Conservation (phyloP, 306 rosid species). For the Calophaca sinica region DNA sequence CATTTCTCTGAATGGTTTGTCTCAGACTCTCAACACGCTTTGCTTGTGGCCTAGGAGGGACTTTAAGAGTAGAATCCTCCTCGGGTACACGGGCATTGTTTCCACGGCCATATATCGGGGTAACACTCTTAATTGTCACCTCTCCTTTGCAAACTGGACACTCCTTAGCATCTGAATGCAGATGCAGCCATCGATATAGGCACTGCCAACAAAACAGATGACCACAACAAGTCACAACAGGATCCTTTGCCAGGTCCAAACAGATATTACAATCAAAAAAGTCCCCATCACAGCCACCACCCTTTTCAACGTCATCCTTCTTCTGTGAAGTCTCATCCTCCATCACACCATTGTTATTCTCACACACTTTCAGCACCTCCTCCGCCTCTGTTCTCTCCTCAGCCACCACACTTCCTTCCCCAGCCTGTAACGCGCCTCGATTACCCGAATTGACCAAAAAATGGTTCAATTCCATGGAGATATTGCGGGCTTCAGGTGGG, state of each 20-base stretch:
- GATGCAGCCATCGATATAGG: conserved; percentile 84
- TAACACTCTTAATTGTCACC: conserved; percentile 72
- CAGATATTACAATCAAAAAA: conserved; percentile 97
- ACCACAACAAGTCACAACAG: conserved; percentile 97
- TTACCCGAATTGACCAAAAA: conserved; percentile 70
- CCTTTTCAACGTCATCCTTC: conserved; percentile 76
- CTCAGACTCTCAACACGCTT: conserved; percentile 90
- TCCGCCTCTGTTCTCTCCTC: conserved; percentile 67
- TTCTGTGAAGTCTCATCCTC: conserved; percentile 64
- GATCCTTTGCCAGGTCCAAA: conserved; percentile 86
- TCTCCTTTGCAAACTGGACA: conserved; percentile 99
- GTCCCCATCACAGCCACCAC: conserved; percentile 72
- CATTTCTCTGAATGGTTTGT: conserved; percentile 80
- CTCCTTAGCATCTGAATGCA: conserved; percentile 86
- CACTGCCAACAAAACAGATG: conserved; percentile 97
- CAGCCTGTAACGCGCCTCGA: conserved; percentile 68
- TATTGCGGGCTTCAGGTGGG: conserved; percentile 55
- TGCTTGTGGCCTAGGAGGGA: conserved; percentile 86
- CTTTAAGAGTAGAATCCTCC: conserved; percentile 72
- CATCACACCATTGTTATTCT: conserved; percentile 60
- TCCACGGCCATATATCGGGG: conserved; percentile 93
- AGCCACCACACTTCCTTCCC: conserved; percentile 89
- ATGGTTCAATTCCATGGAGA: conserved; percentile 68
- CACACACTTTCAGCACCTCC: conserved; percentile 72
- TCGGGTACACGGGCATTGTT: conserved; percentile 57